Evolutionary conservation across 495 filamentous ascomycete genomes (phyloP).

Genomic region (Rostrohypoxylon terebratum): DNA sequence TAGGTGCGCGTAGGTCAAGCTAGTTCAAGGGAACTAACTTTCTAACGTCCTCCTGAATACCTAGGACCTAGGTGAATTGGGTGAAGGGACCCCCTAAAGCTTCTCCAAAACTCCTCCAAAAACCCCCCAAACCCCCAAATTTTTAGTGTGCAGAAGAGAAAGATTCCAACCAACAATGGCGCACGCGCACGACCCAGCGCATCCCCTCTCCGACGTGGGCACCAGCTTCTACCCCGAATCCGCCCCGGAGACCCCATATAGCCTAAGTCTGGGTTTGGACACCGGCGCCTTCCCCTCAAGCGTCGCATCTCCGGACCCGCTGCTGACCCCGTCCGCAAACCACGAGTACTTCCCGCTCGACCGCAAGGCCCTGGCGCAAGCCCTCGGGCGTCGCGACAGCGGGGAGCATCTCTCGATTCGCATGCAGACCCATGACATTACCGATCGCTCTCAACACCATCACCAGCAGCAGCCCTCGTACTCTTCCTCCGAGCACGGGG

Average conservation of each 20-base stretch:
- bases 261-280: constrained; percentile 12
- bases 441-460: constrained; percentile 7
- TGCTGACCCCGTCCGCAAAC: constrained; percentile 25
- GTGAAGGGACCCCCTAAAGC: no score
- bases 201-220: constrained; percentile 17
- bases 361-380: constrained; percentile 24
- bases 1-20: not conserved
- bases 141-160: not conserved
- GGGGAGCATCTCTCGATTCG: constrained; percentile 7
- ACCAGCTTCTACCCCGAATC: constrained; percentile 13
- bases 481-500: not conserved
- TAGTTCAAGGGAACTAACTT: not conserved
- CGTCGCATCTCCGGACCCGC: constrained; percentile 36
- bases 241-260: constrained; percentile 31
- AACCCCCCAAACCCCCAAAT: not conserved
- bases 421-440: constrained; percentile 35
- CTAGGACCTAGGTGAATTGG: not conserved
- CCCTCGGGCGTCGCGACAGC: constrained; percentile 18
- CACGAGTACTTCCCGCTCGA: constrained; percentile 31
- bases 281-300: constrained; percentile 36
- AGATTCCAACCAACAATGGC: constrained; percentile 22
- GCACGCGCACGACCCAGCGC: constrained; percentile 20
- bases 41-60: not conserved
- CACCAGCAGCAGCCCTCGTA: no score
- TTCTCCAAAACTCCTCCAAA: not conserved